Evolutionary conservation across 495 filamentous ascomycete genomes (phyloP), one percentile per base, ranked within the genome.

Genomic region (Sordaria brevicollis): DNA sequence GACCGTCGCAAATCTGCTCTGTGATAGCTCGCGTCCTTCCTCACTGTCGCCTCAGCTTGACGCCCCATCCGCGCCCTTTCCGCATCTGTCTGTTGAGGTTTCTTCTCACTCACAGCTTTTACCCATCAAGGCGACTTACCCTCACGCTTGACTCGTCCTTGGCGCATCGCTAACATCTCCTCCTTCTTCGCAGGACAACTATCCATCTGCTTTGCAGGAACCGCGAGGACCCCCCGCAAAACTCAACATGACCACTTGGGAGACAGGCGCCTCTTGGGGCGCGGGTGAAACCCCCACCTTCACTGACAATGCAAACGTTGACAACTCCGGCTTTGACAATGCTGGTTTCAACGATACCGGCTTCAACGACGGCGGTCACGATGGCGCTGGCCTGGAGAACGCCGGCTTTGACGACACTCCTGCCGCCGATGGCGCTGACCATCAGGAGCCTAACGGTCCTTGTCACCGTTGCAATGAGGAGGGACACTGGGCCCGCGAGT

Each of bases 401-500:
- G 19, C 21, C 19, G 67, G 8, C 33, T 67, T 35, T 35, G 67
- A 68, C n/a, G 49, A 17, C 6, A 34, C 7, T 29, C 41, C 57
- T 36, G 25, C 35, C n/a, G 10, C 11, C 41, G 65, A 62, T 41
- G 71, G 35, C 35, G 21, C 35, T 35, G 67, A 6, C 49, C 43
- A n/a, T 29, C 29, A 36, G 33, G n/a, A 39, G 33, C 37, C 67
- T 19, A 57, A 29, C 73, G 79, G 87, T 87, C 62, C 92, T 88
- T 98, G 94, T 82, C 86, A 85, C 65, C 69, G 83, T 69, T 97
- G 94, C 76, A 79, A 83, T n/a, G 75, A 92, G 75, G 83, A 92
- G 71, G 92, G 92, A 4, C 93, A 96, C 71, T 85, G 75, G 70
- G 76, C 71, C 67, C 78, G 83, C 34, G 88, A 93, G 39, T 97